Conservation (phyloP, 805 yeast genomes). For the Saccharomycopsis selenospora region DNA sequence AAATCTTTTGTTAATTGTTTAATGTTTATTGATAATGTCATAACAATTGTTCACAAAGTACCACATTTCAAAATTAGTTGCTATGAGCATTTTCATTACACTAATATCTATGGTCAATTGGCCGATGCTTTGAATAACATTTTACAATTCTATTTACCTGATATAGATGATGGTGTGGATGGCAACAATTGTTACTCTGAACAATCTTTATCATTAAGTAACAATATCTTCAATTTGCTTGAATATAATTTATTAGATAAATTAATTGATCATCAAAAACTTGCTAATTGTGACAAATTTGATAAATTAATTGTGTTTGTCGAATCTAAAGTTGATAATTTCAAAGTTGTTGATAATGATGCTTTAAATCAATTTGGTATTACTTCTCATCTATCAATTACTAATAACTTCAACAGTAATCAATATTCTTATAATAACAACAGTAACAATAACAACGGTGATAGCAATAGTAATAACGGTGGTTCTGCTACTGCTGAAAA, state of each 20-base stretch:
- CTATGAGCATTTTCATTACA: constrained; percentile 16
- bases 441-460: background rate
- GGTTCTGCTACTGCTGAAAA: background rate
- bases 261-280: constrained; percentile 6
- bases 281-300: constrained; percentile 13
- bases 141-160: constrained; percentile 1
- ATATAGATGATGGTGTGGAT: background rate
- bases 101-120: constrained; percentile 17
- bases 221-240: constrained; percentile 15
- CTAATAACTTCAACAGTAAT: constrained; percentile 5
- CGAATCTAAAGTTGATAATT: constrained; percentile 6
- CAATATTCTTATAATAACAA: constrained; percentile 4
- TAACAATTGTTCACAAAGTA: constrained; percentile 50
- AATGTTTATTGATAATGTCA: constrained; percentile 54
- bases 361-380: background rate
- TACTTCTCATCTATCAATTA: constrained; percentile 5
- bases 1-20: constrained; percentile 46
- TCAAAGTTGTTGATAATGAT: constrained; percentile 3
- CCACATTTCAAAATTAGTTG: constrained; percentile 50
- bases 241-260: constrained; percentile 11
- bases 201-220: background rate
- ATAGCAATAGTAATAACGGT: background rate
- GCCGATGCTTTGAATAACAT: constrained; percentile 18
- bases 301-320: constrained; percentile 14
- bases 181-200: too few species aligned